These are phyloP conservation scores for Helianthus tuberosus DNA, from an alignment of 129 eudicot species.

Conservation along the genomic window DNA sequence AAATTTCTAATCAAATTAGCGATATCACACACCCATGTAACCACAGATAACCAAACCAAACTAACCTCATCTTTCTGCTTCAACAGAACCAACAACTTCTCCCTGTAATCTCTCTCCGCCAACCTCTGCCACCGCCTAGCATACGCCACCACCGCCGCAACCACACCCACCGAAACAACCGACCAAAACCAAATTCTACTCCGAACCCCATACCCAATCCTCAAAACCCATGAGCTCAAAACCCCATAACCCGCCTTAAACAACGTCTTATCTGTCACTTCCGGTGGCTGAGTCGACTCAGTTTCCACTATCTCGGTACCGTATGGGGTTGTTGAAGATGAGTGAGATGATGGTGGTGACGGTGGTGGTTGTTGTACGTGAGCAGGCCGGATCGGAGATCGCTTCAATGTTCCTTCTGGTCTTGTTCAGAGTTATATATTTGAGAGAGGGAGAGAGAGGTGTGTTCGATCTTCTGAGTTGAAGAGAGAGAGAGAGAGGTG, in stretches of 20 bases:
- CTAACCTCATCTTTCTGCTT: constrained; percentile 40
- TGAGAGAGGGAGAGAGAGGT: too few species aligned
- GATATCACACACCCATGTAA: neutral
- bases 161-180: constrained; percentile 23
- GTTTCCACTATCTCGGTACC: constrained; percentile 7
- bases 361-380: too few species aligned
- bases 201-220: constrained; percentile 32
- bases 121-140: constrained; percentile 29
- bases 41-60: neutral
- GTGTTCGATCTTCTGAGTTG: too few species aligned
- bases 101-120: constrained; percentile 11
- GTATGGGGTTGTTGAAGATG: constrained; percentile 20
- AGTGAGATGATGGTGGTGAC: constrained; percentile 22
- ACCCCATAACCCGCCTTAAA: constrained; percentile 27
- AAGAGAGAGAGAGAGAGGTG: too few species aligned
- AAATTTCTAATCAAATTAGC: neutral
- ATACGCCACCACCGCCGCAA: constrained; percentile 17
- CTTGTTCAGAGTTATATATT: too few species aligned
- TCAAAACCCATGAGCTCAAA: constrained; percentile 30
- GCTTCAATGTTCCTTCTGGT: too few species aligned
- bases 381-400: too few species aligned
- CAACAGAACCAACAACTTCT: constrained; percentile 23
- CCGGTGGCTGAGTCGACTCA: constrained; percentile 21
- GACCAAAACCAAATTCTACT: constrained; percentile 33
- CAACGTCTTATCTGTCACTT: constrained; percentile 1